Base-by-base conservation (phyloP, 106 monocot species). In the Iris macrosiphon region DNA sequence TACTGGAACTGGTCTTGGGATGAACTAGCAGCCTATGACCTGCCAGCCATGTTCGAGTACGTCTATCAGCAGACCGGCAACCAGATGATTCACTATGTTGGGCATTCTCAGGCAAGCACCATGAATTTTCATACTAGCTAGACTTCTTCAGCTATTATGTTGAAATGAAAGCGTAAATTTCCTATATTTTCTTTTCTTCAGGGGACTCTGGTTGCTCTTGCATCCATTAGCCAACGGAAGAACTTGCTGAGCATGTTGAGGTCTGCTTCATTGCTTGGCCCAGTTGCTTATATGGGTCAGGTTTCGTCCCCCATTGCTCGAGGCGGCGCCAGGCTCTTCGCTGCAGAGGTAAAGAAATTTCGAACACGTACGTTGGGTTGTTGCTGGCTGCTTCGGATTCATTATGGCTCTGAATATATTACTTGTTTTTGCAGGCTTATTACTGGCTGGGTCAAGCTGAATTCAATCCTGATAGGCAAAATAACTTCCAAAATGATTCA, bases 1-100 rank as follows among this genome's bases (percentile, higher is more conserved):
- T 77, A 76, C 31, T 82, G 82, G 82, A 55, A 72, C 49, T 82
- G 82, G 82, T 72, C 68, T 18, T 76, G 82, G 76, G 82, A 82
- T 72, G 76, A 72, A 38, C 63, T 76, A 15, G 76, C 32, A 5
- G 54, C 48, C n/a, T 63, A 64, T 44, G 82, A 82, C 50, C 60
- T 82, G n/a, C 76, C 76, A 4, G 72, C 76, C 7, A 68, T 18
- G 11, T 25, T 82, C 2, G 58, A 67, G 27, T 77, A 62, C 51
- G 69, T 69, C 2, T 65, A 55, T 41, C 30, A 45, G 5, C 59
- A 55, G 1, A 57, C 59, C 5, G 53, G 54, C 1, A 55, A 71
- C 26, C 52, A 66, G 20, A 82, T 54, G 43, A 16, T 76, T 12
- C 72, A 77, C 56, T 82, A 64, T 40, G 75, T 81, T 30, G 76